Conservation (phyloP, 23 red algal genomes). For the Gracilariopsis chorda region DNA sequence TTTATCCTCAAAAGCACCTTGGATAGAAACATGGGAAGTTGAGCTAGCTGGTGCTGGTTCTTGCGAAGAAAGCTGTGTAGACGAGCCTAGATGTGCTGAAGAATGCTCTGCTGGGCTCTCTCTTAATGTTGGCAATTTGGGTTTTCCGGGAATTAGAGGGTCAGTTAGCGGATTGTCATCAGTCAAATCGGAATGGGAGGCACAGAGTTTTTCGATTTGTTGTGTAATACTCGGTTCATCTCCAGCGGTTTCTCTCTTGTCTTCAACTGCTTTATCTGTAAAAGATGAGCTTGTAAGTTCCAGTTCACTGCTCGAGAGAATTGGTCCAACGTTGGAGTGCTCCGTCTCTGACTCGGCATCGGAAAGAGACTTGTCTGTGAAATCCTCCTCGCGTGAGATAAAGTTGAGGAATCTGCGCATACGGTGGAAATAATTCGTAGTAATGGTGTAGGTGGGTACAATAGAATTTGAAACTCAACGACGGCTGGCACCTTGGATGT, state of each 20-base stretch:
- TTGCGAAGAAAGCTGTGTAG: too few relatives aligned
- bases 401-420: constrained; percentile 22
- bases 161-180: not conserved
- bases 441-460: too few relatives aligned
- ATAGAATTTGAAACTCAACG: too few relatives aligned
- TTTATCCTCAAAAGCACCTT: too few relatives aligned
- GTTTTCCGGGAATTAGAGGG: not conserved
- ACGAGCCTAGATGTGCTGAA: too few relatives aligned
- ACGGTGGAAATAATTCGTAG: too few relatives aligned
- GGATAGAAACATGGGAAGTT: too few relatives aligned
- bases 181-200: not conserved
- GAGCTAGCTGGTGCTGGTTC: too few relatives aligned
- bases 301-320: not conserved
- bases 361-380: not conserved
- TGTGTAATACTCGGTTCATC: not conserved
- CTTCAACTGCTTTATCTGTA: not conserved
- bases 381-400: not conserved
- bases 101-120: too few relatives aligned
- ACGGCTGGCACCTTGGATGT: too few relatives aligned
- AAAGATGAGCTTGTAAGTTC: too few relatives aligned
- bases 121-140: too few relatives aligned
- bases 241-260: not conserved
- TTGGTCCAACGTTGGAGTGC: not conserved
- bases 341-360: not conserved
- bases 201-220: not conserved